Conservation (phyloP, 2,329 filamentous ascomycete species). For the Aspergillus pseudonomiae region DNA sequence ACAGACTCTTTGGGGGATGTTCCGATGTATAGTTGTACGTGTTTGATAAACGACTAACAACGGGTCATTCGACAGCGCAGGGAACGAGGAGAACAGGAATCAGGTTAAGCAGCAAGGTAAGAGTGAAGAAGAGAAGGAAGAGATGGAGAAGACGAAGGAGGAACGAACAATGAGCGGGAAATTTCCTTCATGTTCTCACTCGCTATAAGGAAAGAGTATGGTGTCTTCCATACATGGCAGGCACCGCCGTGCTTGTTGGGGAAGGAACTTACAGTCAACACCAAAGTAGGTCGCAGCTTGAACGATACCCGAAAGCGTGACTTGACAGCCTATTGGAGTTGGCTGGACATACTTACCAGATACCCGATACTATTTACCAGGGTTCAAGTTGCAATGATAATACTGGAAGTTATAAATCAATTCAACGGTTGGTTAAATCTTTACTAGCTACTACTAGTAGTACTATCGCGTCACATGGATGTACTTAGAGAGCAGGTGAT, state of each 20-base stretch:
- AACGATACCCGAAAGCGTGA: not conserved
- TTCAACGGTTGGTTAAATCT: not conserved
- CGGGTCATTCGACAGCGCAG: not conserved
- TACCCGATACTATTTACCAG: not conserved
- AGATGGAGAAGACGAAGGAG: slow-evolving; percentile 2
- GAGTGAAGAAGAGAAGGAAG: not conserved
- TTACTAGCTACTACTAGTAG: not conserved
- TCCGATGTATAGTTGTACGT: not conserved
- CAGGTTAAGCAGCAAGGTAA: not conserved
- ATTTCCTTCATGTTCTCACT: not conserved
- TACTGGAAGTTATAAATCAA: not conserved
- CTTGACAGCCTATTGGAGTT: not conserved
- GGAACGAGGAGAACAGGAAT: not conserved
- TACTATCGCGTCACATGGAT: not conserved
- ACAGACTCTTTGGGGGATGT: not conserved
- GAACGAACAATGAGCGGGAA: not conserved
- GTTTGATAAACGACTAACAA: not conserved
- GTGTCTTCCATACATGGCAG: not conserved
- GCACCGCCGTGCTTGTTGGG: not conserved
- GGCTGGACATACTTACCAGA: too few relatives aligned
- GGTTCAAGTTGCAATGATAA: not conserved
- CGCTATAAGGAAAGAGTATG: not conserved
- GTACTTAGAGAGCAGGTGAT: too few relatives aligned
- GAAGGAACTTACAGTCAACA: slow-evolving; percentile 8
- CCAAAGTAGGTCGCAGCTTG: not conserved